These are phyloP conservation scores for Pterocarpus macrocarpus DNA, from an alignment of 306 rosid genomes.

Conservation along the genomic window DNA sequence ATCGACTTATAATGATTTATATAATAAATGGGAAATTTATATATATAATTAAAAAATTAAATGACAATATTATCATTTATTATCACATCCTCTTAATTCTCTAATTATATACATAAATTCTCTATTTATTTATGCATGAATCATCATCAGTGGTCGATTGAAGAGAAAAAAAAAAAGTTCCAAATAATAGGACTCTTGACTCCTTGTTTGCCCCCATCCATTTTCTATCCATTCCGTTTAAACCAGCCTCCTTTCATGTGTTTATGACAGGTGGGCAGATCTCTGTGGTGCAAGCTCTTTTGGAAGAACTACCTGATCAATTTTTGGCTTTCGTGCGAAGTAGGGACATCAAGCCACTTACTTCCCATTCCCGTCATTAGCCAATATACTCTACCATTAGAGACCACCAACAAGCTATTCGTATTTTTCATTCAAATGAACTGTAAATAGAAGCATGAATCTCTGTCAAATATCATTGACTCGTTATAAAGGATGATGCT, in stretches of 20 bases:
- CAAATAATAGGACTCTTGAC: no score
- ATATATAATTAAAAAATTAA: no score
- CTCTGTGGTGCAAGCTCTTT: constrained; percentile 72
- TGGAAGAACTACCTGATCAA: constrained; percentile 87
- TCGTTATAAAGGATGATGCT: not conserved
- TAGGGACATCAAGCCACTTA: constrained; percentile 65
- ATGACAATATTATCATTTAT: no score
- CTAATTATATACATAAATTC: no score
- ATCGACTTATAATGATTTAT: no score
- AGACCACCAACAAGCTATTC: not conserved
- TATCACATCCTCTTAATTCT: no score
- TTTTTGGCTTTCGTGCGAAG: constrained; percentile 74
- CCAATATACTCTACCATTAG: not conserved
- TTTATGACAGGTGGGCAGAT: constrained; percentile 61
- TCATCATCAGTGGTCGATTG: no score
- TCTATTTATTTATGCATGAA: no score
- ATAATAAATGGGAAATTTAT: no score
- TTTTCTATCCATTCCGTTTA: not conserved
- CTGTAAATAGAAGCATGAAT: constrained; percentile 32
- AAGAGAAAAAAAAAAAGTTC: no score
- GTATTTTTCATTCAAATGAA: not conserved
- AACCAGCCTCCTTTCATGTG: not conserved
- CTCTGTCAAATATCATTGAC: not conserved
- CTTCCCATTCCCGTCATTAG: constrained; percentile 30
- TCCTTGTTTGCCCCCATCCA: not conserved